phyloP scores from a whole-genome alignment of 2,329 filamentous ascomycete species.

The Pseudocercospora vitis region DNA sequence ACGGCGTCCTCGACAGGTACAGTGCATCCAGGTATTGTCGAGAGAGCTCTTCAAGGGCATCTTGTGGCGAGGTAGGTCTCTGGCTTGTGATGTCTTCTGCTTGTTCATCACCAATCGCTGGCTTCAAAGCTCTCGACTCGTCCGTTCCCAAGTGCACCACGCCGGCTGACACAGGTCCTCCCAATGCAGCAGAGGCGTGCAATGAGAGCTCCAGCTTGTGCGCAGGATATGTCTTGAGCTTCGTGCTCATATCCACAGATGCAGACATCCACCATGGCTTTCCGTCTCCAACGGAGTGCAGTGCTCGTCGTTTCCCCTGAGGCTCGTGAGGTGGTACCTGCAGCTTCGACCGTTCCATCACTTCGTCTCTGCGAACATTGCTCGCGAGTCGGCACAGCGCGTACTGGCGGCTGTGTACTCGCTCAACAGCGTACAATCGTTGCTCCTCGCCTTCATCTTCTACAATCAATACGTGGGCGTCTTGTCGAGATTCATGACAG shows the following conservation, averaged over 20 bases:
- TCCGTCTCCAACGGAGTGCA: slow-evolving; percentile 14
- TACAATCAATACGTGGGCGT: slow-evolving; percentile 60
- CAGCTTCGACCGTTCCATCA: slow-evolving; percentile 43
- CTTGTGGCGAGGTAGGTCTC: slow-evolving; percentile 11
- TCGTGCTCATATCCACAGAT: slow-evolving; percentile 15
- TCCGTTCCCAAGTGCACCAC: not conserved
- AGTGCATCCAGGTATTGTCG: slow-evolving; percentile 47
- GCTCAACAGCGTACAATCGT: slow-evolving; percentile 64
- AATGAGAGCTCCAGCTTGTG: slow-evolving; percentile 7
- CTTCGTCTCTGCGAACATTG: slow-evolving; percentile 62
- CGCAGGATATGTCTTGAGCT: not conserved
- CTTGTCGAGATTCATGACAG: slow-evolving; percentile 49
- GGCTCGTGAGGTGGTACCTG: slow-evolving; percentile 35
- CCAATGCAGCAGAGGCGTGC: slow-evolving; percentile 1
- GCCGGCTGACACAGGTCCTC: slow-evolving; percentile 3
- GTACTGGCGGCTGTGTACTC: slow-evolving; percentile 62
- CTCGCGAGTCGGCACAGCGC: slow-evolving; percentile 66
- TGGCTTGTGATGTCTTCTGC: not conserved
- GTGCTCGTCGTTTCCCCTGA: slow-evolving; percentile 22
- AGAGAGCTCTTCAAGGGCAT: slow-evolving; percentile 33
- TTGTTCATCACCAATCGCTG: not conserved
- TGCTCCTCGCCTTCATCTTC: slow-evolving; percentile 57
- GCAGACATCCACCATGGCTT: slow-evolving; percentile 32
- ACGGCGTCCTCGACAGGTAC: slow-evolving; percentile 62
- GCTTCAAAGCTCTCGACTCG: too few relatives aligned